Conservation (phyloP, 352 stramenopile species). For the Phytophthora agathidicida region DNA sequence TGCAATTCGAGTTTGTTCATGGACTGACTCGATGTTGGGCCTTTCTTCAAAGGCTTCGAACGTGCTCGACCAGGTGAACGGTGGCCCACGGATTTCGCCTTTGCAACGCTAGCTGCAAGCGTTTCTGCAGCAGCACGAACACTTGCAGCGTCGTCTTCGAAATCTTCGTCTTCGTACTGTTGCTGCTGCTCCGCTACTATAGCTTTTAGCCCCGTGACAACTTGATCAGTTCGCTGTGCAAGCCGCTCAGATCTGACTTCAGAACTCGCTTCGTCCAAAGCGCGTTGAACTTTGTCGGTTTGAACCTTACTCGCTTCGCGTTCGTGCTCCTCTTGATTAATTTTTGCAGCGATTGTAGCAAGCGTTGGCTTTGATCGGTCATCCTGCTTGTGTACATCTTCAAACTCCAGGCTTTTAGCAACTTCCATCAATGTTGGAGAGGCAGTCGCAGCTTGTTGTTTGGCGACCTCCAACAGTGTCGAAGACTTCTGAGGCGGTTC, state of each 20-base stretch:
- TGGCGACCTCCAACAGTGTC: constrained; percentile 45
- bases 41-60: constrained; percentile 30
- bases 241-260: constrained; percentile 41
- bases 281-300: constrained; percentile 29
- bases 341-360: constrained; percentile 37
- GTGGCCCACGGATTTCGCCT: constrained; percentile 23
- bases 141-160: constrained; percentile 51
- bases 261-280: constrained; percentile 25
- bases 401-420: constrained; percentile 18
- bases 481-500: constrained; percentile 14
- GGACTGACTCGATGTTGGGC: constrained; percentile 19
- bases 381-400: constrained; percentile 17
- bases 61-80: constrained; percentile 12
- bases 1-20: constrained; percentile 31
- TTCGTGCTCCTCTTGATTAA: constrained; percentile 50
- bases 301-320: constrained; percentile 12
- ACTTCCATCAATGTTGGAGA: constrained; percentile 19
- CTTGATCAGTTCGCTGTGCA: constrained; percentile 22
- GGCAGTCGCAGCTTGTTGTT: constrained; percentile 24
- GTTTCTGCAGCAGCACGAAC: constrained; percentile 25
- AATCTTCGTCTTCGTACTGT: constrained; percentile 53
- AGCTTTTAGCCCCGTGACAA: constrained; percentile 39
- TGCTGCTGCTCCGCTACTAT: constrained; percentile 47
- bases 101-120: constrained; percentile 36
- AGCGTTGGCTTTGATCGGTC: constrained; percentile 20